phyloP scores from a whole-genome alignment of 1,139 yeast genomes.

The Geotrichum candidum region DNA sequence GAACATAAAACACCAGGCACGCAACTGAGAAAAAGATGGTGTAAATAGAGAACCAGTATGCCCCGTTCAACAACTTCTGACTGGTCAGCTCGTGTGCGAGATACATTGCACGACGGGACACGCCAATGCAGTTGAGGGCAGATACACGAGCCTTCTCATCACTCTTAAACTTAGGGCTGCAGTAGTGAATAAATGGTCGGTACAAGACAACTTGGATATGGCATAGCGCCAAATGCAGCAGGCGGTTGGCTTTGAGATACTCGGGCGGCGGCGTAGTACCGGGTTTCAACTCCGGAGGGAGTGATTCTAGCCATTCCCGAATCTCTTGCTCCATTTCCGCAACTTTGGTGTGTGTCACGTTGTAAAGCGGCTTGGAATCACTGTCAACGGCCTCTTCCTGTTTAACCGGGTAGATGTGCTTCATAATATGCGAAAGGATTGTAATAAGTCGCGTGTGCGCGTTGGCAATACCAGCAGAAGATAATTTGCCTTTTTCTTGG shows the following conservation, averaged over 20 bases:
- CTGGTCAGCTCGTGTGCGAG: slow-evolving; percentile 78
- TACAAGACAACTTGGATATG: slow-evolving; percentile 82
- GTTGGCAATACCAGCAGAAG: slow-evolving; percentile 79
- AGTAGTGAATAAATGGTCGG: slow-evolving; percentile 86
- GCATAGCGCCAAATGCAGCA: slow-evolving; percentile 70
- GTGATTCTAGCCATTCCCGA: slow-evolving; percentile 64
- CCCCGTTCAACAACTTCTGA: slow-evolving; percentile 69
- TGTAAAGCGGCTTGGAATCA: slow-evolving; percentile 14
- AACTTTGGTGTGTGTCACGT: slow-evolving; percentile 54
- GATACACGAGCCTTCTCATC: slow-evolving; percentile 55
- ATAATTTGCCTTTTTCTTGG: slow-evolving; percentile 41
- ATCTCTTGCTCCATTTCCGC: slow-evolving; percentile 67
- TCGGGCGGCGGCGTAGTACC: slow-evolving; percentile 60
- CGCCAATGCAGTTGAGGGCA: slow-evolving; percentile 79
- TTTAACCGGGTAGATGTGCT: slow-evolving; percentile 52
- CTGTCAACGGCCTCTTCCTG: slow-evolving; percentile 24
- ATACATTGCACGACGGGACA: slow-evolving; percentile 77
- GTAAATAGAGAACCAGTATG: slow-evolving; percentile 90
- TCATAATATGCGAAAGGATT: slow-evolving; percentile 51
- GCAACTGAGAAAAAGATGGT: slow-evolving; percentile 91
- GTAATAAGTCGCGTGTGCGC: slow-evolving; percentile 71
- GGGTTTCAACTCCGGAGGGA: slow-evolving; percentile 71
- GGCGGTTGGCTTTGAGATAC: slow-evolving; percentile 66
- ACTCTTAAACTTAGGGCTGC: slow-evolving; percentile 43
- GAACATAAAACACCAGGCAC: slow-evolving; percentile 76